Percentiles rank a stretch among this genome's conserved stretches.
phyloP scores from a whole-genome alignment of 352 stramenopile genomes.

The Aphanomyces invadans region DNA sequence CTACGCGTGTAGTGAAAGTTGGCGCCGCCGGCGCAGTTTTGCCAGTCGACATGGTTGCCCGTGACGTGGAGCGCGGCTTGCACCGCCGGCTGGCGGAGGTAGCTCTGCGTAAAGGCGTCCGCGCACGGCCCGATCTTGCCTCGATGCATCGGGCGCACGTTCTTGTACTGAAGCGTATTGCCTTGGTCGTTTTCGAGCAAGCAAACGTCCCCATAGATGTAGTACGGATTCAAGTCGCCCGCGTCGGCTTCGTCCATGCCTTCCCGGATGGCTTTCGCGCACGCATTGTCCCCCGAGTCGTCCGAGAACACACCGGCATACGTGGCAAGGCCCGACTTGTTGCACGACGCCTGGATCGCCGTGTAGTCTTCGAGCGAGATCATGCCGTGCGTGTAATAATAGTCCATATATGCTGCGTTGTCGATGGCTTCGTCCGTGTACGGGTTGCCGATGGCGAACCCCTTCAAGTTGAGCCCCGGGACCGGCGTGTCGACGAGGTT shows the following conservation, averaged over 20 bases:
- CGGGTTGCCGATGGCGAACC: slow-evolving; percentile 60
- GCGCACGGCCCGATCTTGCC: slow-evolving; percentile 54
- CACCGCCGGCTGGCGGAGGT: slow-evolving; percentile 43
- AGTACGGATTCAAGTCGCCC: slow-evolving; percentile 54
- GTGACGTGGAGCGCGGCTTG: slow-evolving; percentile 55
- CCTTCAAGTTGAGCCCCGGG: slow-evolving; percentile 42
- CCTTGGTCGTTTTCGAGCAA: slow-evolving; percentile 46
- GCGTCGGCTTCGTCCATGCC: slow-evolving; percentile 36
- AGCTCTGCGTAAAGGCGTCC: slow-evolving; percentile 41
- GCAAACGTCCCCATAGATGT: slow-evolving; percentile 66
- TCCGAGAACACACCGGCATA: slow-evolving; percentile 49
- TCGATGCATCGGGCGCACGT: slow-evolving; percentile 47
- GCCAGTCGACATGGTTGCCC: slow-evolving; percentile 36
- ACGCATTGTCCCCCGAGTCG: slow-evolving; percentile 39
- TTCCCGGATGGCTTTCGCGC: slow-evolving; percentile 38
- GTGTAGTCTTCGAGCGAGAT: slow-evolving; percentile 56
- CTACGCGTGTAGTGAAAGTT: slow-evolving; percentile 36
- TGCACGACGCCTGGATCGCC: slow-evolving; percentile 41
- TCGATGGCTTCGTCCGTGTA: slow-evolving; percentile 53
- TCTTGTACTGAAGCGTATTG: slow-evolving; percentile 33
- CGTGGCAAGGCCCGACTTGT: slow-evolving; percentile 29
- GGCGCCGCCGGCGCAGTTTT: slow-evolving; percentile 44
- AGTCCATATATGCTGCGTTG: slow-evolving; percentile 28
- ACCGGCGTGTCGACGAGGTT: slow-evolving; percentile 47
- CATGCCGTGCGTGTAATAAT: slow-evolving; percentile 67